Percentiles rank a stretch among this genome's conserved stretches.
Evolutionary conservation across 306 rosid genomes (phyloP).

Genomic region (Inga oerstediana): DNA sequence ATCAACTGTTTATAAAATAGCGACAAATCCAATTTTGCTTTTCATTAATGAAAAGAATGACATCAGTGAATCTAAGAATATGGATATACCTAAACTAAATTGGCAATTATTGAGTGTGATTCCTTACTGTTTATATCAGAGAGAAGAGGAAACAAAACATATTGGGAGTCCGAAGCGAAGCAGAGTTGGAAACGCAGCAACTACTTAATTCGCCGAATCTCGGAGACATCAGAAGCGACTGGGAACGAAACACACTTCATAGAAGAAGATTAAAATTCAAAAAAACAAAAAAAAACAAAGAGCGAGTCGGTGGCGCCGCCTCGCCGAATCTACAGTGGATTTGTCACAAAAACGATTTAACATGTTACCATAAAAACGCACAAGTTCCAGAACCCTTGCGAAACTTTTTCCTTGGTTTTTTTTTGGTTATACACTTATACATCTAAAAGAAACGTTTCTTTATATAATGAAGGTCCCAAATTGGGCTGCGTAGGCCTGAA

Average conservation of each 20-base stretch:
- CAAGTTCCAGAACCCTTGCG: not conserved
- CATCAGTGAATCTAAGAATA: constrained; percentile 1
- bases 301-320: not conserved
- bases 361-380: not conserved
- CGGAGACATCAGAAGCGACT: not conserved
- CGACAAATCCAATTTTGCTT: not conserved
- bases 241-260: not conserved
- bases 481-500: not conserved
- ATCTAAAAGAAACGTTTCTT: too few relatives aligned
- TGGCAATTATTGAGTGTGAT: not conserved
- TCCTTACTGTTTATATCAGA: not conserved
- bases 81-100: not conserved
- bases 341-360: not conserved
- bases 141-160: not conserved
- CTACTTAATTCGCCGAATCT: not conserved
- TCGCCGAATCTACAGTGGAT: not conserved
- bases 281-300: not conserved
- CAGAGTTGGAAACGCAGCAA: not conserved
- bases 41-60: not conserved
- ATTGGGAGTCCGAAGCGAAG: not conserved
- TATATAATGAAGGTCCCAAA: not conserved
- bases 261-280: not conserved
- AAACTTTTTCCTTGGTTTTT: too few relatives aligned
- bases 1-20: not conserved
- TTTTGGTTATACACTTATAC: rapidly evolving